Evolutionary conservation across 805 yeast species (phyloP), one percentile per base, ranked within the genome.

Genomic region (Lipomyces kockii): DNA sequence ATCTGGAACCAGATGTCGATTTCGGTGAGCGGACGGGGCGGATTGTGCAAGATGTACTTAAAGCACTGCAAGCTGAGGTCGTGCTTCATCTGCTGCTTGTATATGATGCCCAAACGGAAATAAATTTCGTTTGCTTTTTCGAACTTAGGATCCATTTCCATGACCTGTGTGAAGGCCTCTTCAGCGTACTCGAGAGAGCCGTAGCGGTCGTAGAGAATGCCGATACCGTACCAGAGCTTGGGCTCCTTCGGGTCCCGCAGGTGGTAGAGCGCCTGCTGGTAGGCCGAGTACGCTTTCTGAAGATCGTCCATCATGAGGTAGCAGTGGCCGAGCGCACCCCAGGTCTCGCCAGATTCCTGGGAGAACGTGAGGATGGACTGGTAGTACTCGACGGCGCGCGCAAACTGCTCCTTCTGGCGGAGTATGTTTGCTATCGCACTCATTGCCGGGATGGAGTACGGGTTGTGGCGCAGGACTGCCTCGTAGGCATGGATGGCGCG

Each of bases 1-100:
- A 95, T 90, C 80, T 95, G 99, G 82, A 95, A 95, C 98, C 98
- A 95, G 63, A 95, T 96, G 77, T 95, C 99, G 61, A 97, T 92
- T 77, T 92, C 97, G 58, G 98, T 93, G 71, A 95, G 82, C 0
- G 99, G 99, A 63, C 92, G 89, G 0, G 99, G 99, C 0, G 99
- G 98, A 79, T 89, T 89, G 66, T 88, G 83, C 72, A 95, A 80
- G 70, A 95, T 95, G 78, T 94, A 95, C 76, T 92, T 89, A 83
- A 95, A 95, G 78, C 98, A 95, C 78, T 95, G 98, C 67, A 95
- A 83, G 1, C 97, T 96, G 75, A 89, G 90, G 62, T 87, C 86
- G 76, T 91, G 84, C 79, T 94, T 92, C 54, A 89, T 89, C 80
- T 94, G 98, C 79, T 93, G 97, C 80, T 95, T 95, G 82, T 95